Conservation (phyloP, 805 yeast species). For the Candida glaebosa region DNA sequence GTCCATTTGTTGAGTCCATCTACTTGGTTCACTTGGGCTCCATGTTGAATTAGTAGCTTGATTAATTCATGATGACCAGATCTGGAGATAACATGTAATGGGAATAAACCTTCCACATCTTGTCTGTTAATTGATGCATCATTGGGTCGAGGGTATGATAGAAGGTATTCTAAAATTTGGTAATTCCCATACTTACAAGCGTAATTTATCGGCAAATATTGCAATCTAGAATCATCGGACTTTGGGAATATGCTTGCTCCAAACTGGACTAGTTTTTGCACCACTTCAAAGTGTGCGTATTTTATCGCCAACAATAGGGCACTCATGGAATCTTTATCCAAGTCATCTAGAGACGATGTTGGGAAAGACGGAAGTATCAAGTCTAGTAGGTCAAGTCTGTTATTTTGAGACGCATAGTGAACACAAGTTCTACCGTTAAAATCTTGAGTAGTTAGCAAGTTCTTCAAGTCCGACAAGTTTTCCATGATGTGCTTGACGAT, state of each 20-base stretch:
- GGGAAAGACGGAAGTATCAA: constrained; percentile 39
- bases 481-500: constrained; percentile 32
- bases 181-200: constrained; percentile 86
- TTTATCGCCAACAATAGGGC: constrained; percentile 80
- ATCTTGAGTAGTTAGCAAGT: constrained; percentile 44
- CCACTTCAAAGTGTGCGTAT: constrained; percentile 50
- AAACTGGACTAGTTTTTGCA: constrained; percentile 27
- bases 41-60: constrained; percentile 63
- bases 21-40: constrained; percentile 67
- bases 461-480: constrained; percentile 15
- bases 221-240: constrained; percentile 50
- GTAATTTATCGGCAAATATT: constrained; percentile 73
- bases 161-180: constrained; percentile 61
- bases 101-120: constrained; percentile 85
- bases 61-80: constrained; percentile 74
- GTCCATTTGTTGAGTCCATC: constrained; percentile 94
- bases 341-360: constrained; percentile 38
- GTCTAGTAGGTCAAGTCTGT: constrained; percentile 42
- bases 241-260: constrained; percentile 41
- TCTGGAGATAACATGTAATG: constrained; percentile 84
- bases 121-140: constrained; percentile 42
- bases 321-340: constrained; percentile 75
- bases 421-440: constrained; percentile 76
- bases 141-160: constrained; percentile 36
- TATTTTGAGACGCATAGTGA: constrained; percentile 76